A percentile compares a stretch with the other conserved stretches of the same genome.
phyloP scores from a whole-genome alignment of 2,329 filamentous ascomycete species.

The Calonectria pauciramosa region DNA sequence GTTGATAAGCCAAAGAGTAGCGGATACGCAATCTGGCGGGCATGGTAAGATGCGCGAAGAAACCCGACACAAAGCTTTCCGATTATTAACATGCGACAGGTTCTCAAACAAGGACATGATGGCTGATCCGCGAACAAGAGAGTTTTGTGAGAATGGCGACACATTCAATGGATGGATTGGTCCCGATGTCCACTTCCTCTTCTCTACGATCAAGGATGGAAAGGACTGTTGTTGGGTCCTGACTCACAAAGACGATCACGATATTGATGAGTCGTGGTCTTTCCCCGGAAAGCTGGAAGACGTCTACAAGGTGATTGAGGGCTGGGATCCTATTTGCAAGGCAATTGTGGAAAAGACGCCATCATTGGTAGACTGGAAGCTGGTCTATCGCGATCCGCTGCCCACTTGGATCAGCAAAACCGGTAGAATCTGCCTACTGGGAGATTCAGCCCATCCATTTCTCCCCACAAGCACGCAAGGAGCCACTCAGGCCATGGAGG shows the following conservation, averaged over 20 bases:
- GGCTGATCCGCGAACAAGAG: conserved; percentile 63
- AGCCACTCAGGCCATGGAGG: conserved; percentile 26
- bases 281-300: conserved; percentile 67
- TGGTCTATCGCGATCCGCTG: conserved; percentile 63
- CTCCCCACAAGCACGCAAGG: conserved; percentile 22
- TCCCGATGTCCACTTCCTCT: conserved; percentile 69
- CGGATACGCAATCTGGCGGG: conserved; percentile 66
- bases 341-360: conserved; percentile 64
- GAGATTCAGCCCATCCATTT: conserved; percentile 24
- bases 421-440: conserved; percentile 11
- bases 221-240: conserved; percentile 68
- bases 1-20: conserved; percentile 44
- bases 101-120: conserved; percentile 63
- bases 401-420: conserved; percentile 56
- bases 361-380: conserved; percentile 63
- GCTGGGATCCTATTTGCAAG: conserved; percentile 54
- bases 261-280: conserved; percentile 68
- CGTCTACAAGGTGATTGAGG: conserved; percentile 63
- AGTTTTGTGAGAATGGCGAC: conserved; percentile 69
- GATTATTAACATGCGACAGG: conserved; percentile 13
- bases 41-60: conserved; percentile 59
- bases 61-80: too few species aligned
- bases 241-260: conserved; percentile 64
- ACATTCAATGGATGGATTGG: conserved; percentile 72
- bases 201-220: conserved; percentile 64